A percentile compares a stretch with the other conserved stretches of the same genome.
Conservation (phyloP, 208 protist genomes). For the Leishmania major region DNA sequence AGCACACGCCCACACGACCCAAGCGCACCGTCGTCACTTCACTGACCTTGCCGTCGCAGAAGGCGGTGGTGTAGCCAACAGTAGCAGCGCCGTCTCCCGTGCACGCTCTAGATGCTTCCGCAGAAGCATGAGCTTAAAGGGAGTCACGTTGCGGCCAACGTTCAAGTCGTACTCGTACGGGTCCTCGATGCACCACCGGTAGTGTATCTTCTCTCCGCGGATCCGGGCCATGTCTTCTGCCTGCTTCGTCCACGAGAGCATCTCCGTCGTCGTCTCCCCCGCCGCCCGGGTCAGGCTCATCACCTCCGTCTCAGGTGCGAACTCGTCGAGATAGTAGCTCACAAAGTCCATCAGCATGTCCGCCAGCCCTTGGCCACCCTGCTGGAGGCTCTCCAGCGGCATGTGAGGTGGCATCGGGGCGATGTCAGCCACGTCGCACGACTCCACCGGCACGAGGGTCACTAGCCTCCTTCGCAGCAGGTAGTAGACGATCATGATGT, state of each 20-base stretch:
- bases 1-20: background rate
- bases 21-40: background rate
- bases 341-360: conserved; percentile 78
- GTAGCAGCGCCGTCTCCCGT: conserved; percentile 59
- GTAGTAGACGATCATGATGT: conserved; percentile 88
- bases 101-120: conserved; percentile 73
- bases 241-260: conserved; percentile 78
- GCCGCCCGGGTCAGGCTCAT: conserved; percentile 60
- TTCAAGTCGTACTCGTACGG: conserved; percentile 91
- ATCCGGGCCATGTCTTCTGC: conserved; percentile 81
- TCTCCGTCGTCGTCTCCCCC: conserved; percentile 55
- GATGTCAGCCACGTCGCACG: conserved; percentile 57
- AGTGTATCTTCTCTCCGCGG: conserved; percentile 77
- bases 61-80: conserved; percentile 11
- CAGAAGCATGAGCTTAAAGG: conserved; percentile 83
- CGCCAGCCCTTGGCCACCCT: conserved; percentile 47
- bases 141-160: conserved; percentile 85
- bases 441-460: conserved; percentile 52
- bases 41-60: background rate
- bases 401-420: conserved; percentile 28
- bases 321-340: conserved; percentile 78
- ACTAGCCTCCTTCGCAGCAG: conserved; percentile 59
- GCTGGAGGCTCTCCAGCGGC: conserved; percentile 23
- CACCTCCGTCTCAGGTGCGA: conserved; percentile 64
- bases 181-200: conserved; percentile 92